These are phyloP conservation scores for Halophytophthora polymorphica DNA, from an alignment of 352 stramenopile species.

Conservation along the genomic window DNA sequence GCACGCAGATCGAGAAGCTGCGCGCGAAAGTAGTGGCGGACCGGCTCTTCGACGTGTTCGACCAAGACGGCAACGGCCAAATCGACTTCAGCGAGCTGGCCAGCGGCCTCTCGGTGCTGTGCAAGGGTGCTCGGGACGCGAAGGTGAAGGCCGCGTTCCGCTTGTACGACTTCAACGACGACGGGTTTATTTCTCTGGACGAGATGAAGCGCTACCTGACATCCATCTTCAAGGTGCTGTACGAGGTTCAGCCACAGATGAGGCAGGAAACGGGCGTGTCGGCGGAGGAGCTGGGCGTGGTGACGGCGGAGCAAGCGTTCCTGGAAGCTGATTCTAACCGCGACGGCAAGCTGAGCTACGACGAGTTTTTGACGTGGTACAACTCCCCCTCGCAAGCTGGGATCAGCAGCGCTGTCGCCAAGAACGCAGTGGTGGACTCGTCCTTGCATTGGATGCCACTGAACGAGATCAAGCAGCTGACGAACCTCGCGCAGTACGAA, in stretches of 20 bases:
- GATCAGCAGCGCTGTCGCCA: conserved; percentile 66
- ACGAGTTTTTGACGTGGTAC: conserved; percentile 88
- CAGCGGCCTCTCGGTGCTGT: conserved; percentile 80
- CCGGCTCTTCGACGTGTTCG: conserved; percentile 80
- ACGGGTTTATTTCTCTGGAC: conserved; percentile 81
- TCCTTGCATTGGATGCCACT: conserved; percentile 81
- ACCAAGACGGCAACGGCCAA: conserved; percentile 67
- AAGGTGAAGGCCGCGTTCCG: conserved; percentile 83
- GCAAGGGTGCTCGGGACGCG: conserved; percentile 73
- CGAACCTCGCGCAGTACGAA: conserved; percentile 70
- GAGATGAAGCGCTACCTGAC: conserved; percentile 88
- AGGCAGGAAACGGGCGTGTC: conserved; percentile 58
- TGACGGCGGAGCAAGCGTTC: conserved; percentile 85
- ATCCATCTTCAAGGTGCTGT: conserved; percentile 86
- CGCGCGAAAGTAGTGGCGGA: conserved; percentile 68
- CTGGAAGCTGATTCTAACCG: conserved; percentile 75
- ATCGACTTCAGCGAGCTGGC: conserved; percentile 88
- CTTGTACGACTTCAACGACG: conserved; percentile 85
- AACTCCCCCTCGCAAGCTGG: conserved; percentile 62
- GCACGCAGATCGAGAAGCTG: conserved; percentile 60
- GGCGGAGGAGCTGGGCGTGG: conserved; percentile 67
- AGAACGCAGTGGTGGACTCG: conserved; percentile 72
- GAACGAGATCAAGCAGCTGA: conserved; percentile 80
- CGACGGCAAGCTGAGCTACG: conserved; percentile 82
- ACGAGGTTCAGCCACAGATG: conserved; percentile 79